Evolutionary conservation across 768 basidiomycete species (phyloP), one percentile per base, ranked within the genome.

Genomic region (Suillus fuscotomentosus): DNA sequence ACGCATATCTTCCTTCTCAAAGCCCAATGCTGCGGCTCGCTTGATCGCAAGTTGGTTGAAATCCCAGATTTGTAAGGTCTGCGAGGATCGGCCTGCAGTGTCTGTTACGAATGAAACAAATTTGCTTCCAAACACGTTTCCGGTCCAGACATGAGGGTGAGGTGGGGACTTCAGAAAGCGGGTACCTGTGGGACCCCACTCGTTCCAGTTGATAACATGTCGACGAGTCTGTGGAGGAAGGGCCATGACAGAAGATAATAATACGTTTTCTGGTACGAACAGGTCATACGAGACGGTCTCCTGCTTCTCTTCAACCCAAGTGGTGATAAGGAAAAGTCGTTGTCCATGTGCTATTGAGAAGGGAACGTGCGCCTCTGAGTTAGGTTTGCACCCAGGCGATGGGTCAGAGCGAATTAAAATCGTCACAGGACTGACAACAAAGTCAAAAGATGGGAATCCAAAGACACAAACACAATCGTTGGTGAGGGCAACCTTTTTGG

Each of bases 41-140:
- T 75, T 67, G 66, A 82, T 65, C 41, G 77, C 78, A n/a, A 76
- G 70, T 66, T 79, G 81, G 67, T 85, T 84, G 62, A 86, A 87
- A 70, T 88, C 85, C 70, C 81, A 84, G 0, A 86, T 67, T 45
- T 79, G 74, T 67, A 81, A 65, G 43, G 55, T 68, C 61, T 67
- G 70, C 59, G 67, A 47, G 22, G 60, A 63, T 47, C 62, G 50
- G 1, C 24, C 48, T 50, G 14, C 7, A 2, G 7, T 15, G 14
- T 7, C 14, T 15, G 70, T 53, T 31, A 45, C 27, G 43, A 67
- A 76, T 51, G 65, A 77, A 66, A 79, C 79, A 60, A 79, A 85
- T 64, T 77, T 80, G 34, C 77, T 77, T 24, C 85, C 87, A 66
- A 79, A 80, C 17, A 86, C 81, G 67, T 85, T 85, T 73, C 86